Evolutionary conservation across 202 grass and related monocot species (phyloP).

Genomic region (Musa balbisiana): DNA sequence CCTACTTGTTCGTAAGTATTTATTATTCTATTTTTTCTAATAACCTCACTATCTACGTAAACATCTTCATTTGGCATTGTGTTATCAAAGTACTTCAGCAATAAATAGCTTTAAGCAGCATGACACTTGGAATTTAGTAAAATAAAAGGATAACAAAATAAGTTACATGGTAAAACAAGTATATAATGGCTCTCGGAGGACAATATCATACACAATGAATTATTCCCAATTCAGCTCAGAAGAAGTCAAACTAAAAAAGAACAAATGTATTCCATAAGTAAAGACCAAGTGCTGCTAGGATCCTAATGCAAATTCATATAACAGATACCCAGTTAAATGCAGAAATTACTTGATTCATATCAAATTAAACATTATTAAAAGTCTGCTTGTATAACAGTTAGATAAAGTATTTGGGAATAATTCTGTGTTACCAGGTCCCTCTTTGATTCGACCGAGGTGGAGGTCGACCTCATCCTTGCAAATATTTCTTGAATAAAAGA

Average conservation of each 20-base stretch:
- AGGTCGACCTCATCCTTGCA: slow-evolving; percentile 66
- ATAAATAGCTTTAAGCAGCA: too few relatives aligned
- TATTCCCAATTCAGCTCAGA: too few relatives aligned
- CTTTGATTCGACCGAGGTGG: slow-evolving; percentile 59
- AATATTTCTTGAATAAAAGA: slow-evolving; percentile 93
- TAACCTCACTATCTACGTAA: too few relatives aligned
- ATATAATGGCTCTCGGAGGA: too few relatives aligned
- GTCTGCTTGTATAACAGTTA: neutral
- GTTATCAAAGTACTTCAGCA: too few relatives aligned
- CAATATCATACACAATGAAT: too few relatives aligned
- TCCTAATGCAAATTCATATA: neutral
- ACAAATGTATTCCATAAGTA: neutral
- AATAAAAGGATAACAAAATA: too few relatives aligned
- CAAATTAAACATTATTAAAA: slow-evolving; percentile 8
- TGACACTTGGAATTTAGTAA: too few relatives aligned
- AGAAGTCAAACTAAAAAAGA: neutral
- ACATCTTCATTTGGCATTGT: too few relatives aligned
- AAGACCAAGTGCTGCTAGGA: neutral
- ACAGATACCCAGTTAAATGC: neutral
- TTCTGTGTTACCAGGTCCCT: slow-evolving; percentile 58
- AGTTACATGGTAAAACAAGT: too few relatives aligned
- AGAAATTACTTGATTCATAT: neutral
- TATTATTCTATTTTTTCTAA: too few relatives aligned
- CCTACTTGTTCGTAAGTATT: too few relatives aligned
- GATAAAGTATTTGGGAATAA: neutral